Evolutionary conservation across 306 rosid genomes (phyloP).

Genomic region (Quercus alba): DNA sequence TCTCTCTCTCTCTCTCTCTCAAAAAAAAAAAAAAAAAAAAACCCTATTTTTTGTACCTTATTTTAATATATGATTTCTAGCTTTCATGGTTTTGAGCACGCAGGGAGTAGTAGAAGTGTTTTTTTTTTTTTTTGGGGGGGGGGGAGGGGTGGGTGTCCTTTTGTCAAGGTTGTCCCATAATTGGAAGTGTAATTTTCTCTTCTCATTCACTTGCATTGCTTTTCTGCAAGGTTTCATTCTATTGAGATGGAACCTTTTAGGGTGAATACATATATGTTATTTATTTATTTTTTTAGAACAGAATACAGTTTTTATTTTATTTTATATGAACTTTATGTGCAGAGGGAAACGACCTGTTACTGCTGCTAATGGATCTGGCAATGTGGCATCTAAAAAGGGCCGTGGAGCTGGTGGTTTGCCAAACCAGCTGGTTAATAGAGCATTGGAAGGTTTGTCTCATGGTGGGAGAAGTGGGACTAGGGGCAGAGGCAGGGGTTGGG

Average conservation of each 20-base stretch:
- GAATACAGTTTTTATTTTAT: background rate
- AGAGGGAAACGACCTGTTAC: slow-evolving; percentile 81
- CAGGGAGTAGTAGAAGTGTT: background rate
- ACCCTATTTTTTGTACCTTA: background rate
- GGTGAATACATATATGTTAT: background rate
- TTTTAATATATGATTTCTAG: background rate
- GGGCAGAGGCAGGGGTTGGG: slow-evolving; percentile 68
- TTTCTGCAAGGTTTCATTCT: background rate
- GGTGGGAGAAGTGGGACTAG: slow-evolving; percentile 64
- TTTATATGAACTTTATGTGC: slow-evolving; percentile 16
- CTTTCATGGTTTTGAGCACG: background rate
- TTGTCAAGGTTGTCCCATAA: background rate
- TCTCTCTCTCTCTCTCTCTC: background rate
- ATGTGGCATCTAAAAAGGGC: slow-evolving; percentile 63
- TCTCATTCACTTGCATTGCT: background rate
- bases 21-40: too few relatives aligned
- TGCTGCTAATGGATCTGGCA: slow-evolving; percentile 57
- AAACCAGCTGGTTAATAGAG: slow-evolving; percentile 86
- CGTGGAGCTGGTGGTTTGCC: slow-evolving; percentile 72
- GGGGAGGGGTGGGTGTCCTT: background rate
- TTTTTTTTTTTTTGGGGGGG: too few relatives aligned
- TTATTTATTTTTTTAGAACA: too few relatives aligned
- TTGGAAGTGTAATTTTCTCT: too few relatives aligned
- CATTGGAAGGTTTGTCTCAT: slow-evolving; percentile 74
- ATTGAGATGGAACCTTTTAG: background rate